Percentiles rank a stretch among this genome's conserved stretches.
Conservation (phyloP, 139 green algal genomes). For the Choricystis sp. region DNA sequence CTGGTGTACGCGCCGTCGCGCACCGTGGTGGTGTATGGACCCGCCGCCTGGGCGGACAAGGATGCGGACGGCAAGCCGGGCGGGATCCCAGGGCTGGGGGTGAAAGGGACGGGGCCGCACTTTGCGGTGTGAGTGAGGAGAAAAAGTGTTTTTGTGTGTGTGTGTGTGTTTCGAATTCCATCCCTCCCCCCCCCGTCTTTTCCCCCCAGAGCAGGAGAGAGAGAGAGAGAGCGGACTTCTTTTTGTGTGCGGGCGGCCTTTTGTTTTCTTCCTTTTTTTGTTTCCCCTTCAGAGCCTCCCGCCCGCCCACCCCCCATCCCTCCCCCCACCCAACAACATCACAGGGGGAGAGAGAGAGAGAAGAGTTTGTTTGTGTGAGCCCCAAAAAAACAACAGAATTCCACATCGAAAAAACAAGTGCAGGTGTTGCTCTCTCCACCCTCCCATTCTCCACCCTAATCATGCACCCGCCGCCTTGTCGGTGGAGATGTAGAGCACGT, state of each 20-base stretch:
- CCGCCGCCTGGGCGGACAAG: slow-evolving; percentile 45
- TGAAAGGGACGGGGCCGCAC: slow-evolving; percentile 60
- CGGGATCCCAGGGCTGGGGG: slow-evolving; percentile 63
- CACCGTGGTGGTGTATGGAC: slow-evolving; percentile 76
- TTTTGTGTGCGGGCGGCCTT: neutral
- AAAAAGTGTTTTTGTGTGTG: neutral
- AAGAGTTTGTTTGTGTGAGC: neutral
- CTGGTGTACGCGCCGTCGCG: slow-evolving; percentile 51
- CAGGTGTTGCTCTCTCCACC: neutral
- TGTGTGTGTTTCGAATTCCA: too few relatives aligned
- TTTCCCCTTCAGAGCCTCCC: too few relatives aligned
- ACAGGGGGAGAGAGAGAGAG: neutral
- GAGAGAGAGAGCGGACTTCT: neutral
- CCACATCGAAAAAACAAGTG: neutral
- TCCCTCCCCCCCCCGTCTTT: too few relatives aligned
- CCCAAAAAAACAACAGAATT: too few relatives aligned
- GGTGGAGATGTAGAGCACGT: too few relatives aligned
- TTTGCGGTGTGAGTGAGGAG: slow-evolving; percentile 10
- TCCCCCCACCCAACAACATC: too few relatives aligned
- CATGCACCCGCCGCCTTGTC: too few relatives aligned
- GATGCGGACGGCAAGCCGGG: slow-evolving; percentile 36
- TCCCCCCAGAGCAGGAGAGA: too few relatives aligned
- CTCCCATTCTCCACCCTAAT: neutral
- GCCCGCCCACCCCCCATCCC: too few relatives aligned
- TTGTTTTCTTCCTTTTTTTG: neutral